Base-by-base conservation (phyloP, 139 green algal species). In the Micractinium sp. region DNA sequence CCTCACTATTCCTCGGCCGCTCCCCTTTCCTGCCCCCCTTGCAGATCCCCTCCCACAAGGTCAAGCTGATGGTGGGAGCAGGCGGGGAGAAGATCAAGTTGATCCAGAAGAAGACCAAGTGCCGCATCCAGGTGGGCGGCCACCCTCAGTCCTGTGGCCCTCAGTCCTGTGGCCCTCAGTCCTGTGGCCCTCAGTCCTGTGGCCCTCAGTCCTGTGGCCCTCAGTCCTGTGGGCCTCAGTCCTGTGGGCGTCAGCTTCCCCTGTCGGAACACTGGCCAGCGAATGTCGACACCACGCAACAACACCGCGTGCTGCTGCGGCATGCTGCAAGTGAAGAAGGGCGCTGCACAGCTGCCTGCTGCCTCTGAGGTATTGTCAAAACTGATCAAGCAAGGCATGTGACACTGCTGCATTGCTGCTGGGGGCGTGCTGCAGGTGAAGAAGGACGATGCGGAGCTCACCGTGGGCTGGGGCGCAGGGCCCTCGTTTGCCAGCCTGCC, bases 101-200 rank as follows among this genome's bases (percentile, higher is more conserved):
- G 60, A 98, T 98, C 77, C 94, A 98, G 89, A 89, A 91, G 29
- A 96, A 96, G 90, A 93, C 89, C 85, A 98, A 98, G 92, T 96
- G 91, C 71, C 85, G 94, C 20, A 86, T 98, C 31, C 96, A 98
- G 60, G 66, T 90, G 82, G 33, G 47, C 47, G 81, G 14, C n/a
- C n/a, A n/a, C n/a, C n/a, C n/a, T n/a, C n/a, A n/a, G n/a, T n/a
- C n/a, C n/a, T n/a, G n/a, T n/a, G n/a, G n/a, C n/a, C n/a, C 74
- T n/a, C n/a, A n/a, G n/a, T n/a, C n/a, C n/a, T n/a, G n/a, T n/a
- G n/a, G n/a, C n/a, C n/a, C n/a, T n/a, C n/a, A n/a, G n/a, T n/a
- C n/a, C n/a, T n/a, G n/a, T n/a, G n/a, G n/a, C n/a, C n/a, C n/a
- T n/a, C n/a, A n/a, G n/a, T n/a, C n/a, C n/a, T n/a, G n/a, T n/a